A percentile compares a stretch with the other conserved stretches of the same genome.
These are phyloP conservation scores for Selaginella tamariscina DNA, from an alignment of 75 land plant species.

Conservation along the genomic window DNA sequence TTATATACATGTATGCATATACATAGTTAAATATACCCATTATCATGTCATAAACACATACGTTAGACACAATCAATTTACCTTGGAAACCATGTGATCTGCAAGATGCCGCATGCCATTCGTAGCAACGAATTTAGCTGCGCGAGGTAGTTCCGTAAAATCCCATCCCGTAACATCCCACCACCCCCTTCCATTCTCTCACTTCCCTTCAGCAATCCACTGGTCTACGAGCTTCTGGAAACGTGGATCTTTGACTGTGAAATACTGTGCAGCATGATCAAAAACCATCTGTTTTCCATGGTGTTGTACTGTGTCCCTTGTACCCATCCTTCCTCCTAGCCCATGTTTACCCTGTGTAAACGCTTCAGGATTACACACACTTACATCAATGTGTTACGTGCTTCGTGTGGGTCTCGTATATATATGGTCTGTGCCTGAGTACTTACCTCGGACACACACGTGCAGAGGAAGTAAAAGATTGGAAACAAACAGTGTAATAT, in stretches of 20 bases:
- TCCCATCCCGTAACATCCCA: conserved; percentile 70
- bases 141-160: conserved; percentile 34
- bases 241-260: conserved; percentile 63
- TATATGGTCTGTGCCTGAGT: too few species aligned
- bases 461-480: too few species aligned
- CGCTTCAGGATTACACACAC: not conserved
- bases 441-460: too few species aligned
- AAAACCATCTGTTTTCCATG: conserved; percentile 53
- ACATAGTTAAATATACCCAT: not conserved
- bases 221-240: conserved; percentile 62
- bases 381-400: too few species aligned
- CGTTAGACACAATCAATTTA: conserved; percentile 4
- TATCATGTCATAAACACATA: not conserved
- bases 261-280: conserved; percentile 96
- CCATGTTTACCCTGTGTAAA: conserved; percentile 77
- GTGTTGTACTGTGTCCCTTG: conserved; percentile 35
- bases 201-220: conserved; percentile 69
- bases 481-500: too few species aligned
- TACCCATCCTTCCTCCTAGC: conserved; percentile 91
- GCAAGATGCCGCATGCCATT: conserved; percentile 87
- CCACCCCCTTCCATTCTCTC: conserved; percentile 56
- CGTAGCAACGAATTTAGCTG: conserved; percentile 51
- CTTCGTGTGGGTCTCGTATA: too few species aligned
- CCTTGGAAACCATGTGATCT: conserved; percentile 68
- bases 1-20: not conserved